Percentiles rank a stretch among this genome's conserved stretches.
phyloP scores from a whole-genome alignment of 169 alveolate genomes.

The Hammondia hammondi region DNA sequence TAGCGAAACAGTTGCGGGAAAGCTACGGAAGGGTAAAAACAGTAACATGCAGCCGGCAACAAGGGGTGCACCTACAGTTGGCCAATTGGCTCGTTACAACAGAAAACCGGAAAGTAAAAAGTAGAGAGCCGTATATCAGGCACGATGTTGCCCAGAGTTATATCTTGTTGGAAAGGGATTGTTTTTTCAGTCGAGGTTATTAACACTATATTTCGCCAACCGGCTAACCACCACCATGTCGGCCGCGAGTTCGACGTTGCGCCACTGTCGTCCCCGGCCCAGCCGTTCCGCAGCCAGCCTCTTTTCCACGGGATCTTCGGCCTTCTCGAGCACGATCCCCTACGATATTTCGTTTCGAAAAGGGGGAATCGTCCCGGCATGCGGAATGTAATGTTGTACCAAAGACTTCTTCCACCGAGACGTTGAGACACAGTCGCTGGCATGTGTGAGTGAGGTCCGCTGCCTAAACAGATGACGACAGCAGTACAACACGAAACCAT shows the following conservation, averaged over 20 bases:
- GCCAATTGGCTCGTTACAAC: too few species aligned
- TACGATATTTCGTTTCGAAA: background rate
- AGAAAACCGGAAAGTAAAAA: too few species aligned
- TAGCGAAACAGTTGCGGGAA: too few species aligned
- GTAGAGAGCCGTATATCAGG: too few species aligned
- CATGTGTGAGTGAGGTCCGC: background rate
- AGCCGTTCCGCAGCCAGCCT: background rate
- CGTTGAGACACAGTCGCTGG: constrained; percentile 10
- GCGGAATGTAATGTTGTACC: background rate
- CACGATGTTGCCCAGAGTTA: too few species aligned
- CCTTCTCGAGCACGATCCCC: background rate
- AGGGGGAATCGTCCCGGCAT: background rate
- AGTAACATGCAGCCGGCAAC: too few species aligned
- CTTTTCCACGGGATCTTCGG: background rate
- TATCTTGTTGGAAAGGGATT: too few species aligned
- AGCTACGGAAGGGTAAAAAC: too few species aligned
- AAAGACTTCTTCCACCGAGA: background rate
- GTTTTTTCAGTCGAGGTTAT: too few species aligned
- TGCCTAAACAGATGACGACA: background rate
- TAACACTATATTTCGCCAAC: too few species aligned
- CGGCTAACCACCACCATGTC: background rate
- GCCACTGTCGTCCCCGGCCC: background rate
- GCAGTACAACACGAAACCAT: too few species aligned
- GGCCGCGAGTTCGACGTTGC: background rate
- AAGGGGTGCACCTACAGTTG: too few species aligned